Conservation (phyloP, 75 land plant genomes). For the Selaginella tamariscina region DNA sequence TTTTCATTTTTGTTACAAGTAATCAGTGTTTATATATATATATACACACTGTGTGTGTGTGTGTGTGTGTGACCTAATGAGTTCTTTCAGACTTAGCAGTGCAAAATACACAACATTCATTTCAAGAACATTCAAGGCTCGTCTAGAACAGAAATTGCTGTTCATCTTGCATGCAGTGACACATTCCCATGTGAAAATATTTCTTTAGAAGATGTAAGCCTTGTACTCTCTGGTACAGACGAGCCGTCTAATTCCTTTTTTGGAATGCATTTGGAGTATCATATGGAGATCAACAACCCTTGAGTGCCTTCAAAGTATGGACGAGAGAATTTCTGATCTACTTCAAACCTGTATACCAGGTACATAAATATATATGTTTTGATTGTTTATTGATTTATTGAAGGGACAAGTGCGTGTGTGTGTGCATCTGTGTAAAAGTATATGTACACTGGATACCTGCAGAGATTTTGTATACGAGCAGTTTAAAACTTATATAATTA, state of each 20-base stretch:
- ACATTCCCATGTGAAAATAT: conserved; percentile 3
- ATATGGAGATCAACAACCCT: background rate
- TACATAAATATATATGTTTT: no score
- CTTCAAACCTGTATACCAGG: no score
- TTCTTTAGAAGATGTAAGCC: conserved; percentile 1
- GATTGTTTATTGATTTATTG: no score
- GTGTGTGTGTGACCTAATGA: background rate
- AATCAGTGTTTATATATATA: background rate
- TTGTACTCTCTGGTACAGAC: background rate
- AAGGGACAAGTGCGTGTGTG: no score
- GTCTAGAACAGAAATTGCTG: background rate
- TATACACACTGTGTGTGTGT: background rate
- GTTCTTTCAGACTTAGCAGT: background rate
- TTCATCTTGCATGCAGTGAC: conserved; percentile 5
- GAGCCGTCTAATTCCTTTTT: background rate
- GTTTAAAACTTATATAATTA: no score
- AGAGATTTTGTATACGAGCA: no score
- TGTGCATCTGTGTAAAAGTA: no score
- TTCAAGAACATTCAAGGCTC: background rate
- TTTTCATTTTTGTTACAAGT: background rate
- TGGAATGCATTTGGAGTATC: conserved; percentile 1
- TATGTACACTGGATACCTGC: no score
- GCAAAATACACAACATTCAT: background rate
- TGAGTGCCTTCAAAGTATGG: background rate
- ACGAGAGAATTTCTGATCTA: background rate